Evolutionary conservation across 2,329 filamentous ascomycete species (phyloP).

Genomic region (Xylariaceae sp.): DNA sequence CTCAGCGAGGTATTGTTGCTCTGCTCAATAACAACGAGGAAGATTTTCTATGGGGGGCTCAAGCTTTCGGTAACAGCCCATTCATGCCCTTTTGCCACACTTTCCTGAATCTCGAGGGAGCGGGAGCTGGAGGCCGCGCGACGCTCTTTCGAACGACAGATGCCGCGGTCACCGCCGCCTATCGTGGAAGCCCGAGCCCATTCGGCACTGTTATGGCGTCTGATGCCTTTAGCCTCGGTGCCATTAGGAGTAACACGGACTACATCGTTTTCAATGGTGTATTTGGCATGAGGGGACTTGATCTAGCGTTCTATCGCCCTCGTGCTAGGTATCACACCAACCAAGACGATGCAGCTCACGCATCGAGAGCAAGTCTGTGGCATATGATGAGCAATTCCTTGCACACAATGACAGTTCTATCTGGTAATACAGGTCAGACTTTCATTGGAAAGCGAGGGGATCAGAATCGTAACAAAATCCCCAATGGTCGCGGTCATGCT

Average conservation of each 20-base stretch:
- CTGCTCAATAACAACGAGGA: conserved; percentile 96
- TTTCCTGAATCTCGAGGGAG: conserved; percentile 92
- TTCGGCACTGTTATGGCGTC: conserved; percentile 78
- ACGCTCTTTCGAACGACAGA: conserved; percentile 86
- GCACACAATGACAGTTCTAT: conserved; percentile 65
- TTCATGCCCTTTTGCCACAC: conserved; percentile 75
- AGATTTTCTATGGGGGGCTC: conserved; percentile 82
- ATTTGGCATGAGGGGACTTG: conserved; percentile 78
- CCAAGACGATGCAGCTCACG: conserved; percentile 78
- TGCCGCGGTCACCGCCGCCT: conserved; percentile 75
- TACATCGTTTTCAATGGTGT: conserved; percentile 75
- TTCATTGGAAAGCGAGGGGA: conserved; percentile 54
- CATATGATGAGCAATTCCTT: conserved; percentile 89
- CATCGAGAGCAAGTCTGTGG: conserved; percentile 69
- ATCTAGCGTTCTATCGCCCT: conserved; percentile 86
- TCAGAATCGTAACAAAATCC: conserved; percentile 53
- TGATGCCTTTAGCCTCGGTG: conserved; percentile 75
- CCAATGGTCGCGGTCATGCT: conserved; percentile 59
- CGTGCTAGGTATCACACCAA: conserved; percentile 85
- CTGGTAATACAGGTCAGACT: conserved; percentile 58
- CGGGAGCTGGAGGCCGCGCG: conserved; percentile 83
- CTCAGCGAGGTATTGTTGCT: conserved; percentile 73
- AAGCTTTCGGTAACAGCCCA: conserved; percentile 77
- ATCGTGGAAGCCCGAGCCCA: conserved; percentile 64
- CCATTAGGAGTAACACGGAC: conserved; percentile 83